Conservation (phyloP, 208 protist species). For the Wallacemonas sp. region DNA sequence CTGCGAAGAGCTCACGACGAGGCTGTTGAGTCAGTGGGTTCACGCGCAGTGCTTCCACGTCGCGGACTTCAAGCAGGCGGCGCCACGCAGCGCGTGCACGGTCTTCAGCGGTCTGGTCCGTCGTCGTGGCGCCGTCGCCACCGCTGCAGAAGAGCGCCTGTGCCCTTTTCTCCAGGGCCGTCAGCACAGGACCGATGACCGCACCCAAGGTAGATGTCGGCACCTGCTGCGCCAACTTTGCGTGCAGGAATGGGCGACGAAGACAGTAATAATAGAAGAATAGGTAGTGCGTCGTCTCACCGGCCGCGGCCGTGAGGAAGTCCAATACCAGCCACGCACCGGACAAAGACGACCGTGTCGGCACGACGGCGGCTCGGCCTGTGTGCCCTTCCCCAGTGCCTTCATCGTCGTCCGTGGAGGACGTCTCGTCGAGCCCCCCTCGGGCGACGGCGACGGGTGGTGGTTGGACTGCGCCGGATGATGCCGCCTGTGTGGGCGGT, state of each 20-base stretch:
- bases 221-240: not conserved
- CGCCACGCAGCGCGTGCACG: not conserved
- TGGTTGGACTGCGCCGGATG: not conserved
- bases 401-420: not conserved
- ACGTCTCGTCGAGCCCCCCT: not conserved
- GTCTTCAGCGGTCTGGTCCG: not conserved
- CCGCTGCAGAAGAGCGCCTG: not conserved
- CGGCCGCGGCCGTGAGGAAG: slow-evolving; percentile 30
- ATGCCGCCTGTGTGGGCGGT: no score
- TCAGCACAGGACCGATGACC: slow-evolving; percentile 9
- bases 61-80: slow-evolving; percentile 1
- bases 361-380: not conserved
- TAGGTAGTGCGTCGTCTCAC: slow-evolving; percentile 19
- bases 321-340: slow-evolving; percentile 31
- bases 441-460: not conserved
- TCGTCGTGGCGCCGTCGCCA: not conserved
- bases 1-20: slow-evolving; percentile 46
- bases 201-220: not conserved
- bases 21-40: slow-evolving; percentile 43
- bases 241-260: slow-evolving; percentile 7
- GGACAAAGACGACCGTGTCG: slow-evolving; percentile 7
- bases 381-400: not conserved
- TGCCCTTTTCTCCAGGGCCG: slow-evolving; percentile 17
- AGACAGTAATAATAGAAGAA: slow-evolving; percentile 27
- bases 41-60: slow-evolving; percentile 23